phyloP scores from a whole-genome alignment of 805 yeast species.

The Ogataea naganishii region DNA sequence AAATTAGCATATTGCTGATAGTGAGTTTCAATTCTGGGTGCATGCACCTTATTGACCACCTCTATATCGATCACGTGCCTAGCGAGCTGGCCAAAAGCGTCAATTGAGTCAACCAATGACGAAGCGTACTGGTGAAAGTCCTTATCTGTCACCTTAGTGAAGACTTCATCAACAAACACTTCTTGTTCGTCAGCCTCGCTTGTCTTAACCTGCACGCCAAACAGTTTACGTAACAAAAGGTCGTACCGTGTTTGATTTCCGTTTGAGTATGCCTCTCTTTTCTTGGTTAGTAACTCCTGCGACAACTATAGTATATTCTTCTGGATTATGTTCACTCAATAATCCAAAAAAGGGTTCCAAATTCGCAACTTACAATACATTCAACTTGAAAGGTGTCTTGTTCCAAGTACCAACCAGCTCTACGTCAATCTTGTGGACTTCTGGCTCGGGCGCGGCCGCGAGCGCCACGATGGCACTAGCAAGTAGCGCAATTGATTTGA shows the following conservation, averaged over 20 bases:
- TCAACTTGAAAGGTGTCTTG: constrained; percentile 30
- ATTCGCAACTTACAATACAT: constrained; percentile 20
- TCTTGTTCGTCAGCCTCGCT: constrained; percentile 6
- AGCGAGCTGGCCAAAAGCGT: no score
- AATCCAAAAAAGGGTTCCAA: no score
- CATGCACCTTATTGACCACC: constrained; percentile 35
- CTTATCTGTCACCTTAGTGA: constrained; percentile 13
- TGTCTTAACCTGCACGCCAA: constrained; percentile 9
- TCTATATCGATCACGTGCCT: constrained; percentile 29
- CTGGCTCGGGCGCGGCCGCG: no score
- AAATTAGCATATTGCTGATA: constrained; percentile 39
- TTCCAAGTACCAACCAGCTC: constrained; percentile 31
- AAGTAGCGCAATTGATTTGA: no score
- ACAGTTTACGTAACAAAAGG: constrained; percentile 21
- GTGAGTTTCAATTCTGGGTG: constrained; percentile 63
- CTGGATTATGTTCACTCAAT: no score
- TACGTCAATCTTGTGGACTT: constrained; percentile 17
- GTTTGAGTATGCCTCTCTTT: constrained; percentile 29
- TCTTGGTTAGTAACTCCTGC: background rate
- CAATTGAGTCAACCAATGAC: constrained; percentile 7
- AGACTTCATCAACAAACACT: constrained; percentile 9
- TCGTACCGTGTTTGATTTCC: constrained; percentile 28
- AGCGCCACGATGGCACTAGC: no score
- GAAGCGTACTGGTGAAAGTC: constrained; percentile 16
- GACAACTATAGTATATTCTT: background rate